Evolutionary conservation across 352 stramenopile species (phyloP).

Genomic region (Phytopythium oedochilum): DNA sequence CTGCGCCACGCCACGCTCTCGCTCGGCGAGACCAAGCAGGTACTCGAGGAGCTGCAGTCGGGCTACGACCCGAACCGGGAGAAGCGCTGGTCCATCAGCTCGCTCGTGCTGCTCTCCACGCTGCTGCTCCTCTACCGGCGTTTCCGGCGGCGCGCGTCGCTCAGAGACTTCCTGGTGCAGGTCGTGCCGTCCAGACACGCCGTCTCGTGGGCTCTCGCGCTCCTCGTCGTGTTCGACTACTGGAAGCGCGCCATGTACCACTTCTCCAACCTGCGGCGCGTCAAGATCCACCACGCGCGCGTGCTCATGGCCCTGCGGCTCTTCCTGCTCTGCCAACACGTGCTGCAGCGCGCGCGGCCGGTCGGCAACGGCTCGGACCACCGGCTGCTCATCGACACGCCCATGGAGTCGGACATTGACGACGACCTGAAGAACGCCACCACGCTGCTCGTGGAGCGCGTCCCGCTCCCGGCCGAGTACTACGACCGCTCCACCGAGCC

Average conservation of each 20-base stretch:
- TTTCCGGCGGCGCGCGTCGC: slow-evolving; percentile 67
- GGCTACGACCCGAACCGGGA: slow-evolving; percentile 83
- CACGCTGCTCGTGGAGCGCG: slow-evolving; percentile 67
- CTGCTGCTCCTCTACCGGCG: slow-evolving; percentile 67
- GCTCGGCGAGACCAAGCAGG: slow-evolving; percentile 69
- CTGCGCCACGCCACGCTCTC: slow-evolving; percentile 80
- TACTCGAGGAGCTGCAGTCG: slow-evolving; percentile 75
- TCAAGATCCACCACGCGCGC: slow-evolving; percentile 82
- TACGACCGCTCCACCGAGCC: slow-evolving; percentile 82
- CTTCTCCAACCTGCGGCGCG: slow-evolving; percentile 78
- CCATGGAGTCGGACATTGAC: slow-evolving; percentile 84
- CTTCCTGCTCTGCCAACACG: slow-evolving; percentile 80
- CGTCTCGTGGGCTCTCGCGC: slow-evolving; percentile 55
- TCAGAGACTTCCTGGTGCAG: slow-evolving; percentile 58
- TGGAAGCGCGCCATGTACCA: slow-evolving; percentile 76
- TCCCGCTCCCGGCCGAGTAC: slow-evolving; percentile 78
- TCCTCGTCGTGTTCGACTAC: slow-evolving; percentile 58
- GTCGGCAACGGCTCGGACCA: slow-evolving; percentile 70
- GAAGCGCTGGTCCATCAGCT: slow-evolving; percentile 81
- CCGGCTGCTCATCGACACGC: slow-evolving; percentile 76
- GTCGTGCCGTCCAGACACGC: slow-evolving; percentile 57
- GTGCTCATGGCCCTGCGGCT: slow-evolving; percentile 82
- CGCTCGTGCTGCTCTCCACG: slow-evolving; percentile 40
- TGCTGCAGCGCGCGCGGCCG: slow-evolving; percentile 69
- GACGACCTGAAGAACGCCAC: slow-evolving; percentile 86